Base-by-base conservation (phyloP, 2,329 filamentous ascomycete species). In the Teratosphaeriaceae sp. region DNA sequence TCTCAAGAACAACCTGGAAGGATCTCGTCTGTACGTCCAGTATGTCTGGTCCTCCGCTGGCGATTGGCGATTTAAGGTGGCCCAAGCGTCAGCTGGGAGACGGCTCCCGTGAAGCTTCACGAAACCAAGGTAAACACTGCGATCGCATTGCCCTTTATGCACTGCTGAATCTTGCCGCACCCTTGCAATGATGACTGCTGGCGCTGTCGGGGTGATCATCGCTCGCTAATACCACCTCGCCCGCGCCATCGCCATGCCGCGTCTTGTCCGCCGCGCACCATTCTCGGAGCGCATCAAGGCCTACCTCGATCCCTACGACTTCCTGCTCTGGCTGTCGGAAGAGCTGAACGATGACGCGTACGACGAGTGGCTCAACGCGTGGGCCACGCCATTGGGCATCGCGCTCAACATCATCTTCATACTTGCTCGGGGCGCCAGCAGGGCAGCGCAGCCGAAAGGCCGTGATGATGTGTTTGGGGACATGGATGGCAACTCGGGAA, bases 291-390 rank as follows among this genome's bases (percentile, higher is more conserved):
- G 90, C 63, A 76, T 97, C 63, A 80, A 80, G 61, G 75, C 85
- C 44, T 80, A 80, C 64, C 71, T 96, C 46, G 90, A 97, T 60
- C 88, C 87, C 2, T 83, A 85, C 69, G 92, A 98, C 67, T 85
- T 90, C 59, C 69, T 92, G 42, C 79, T 98, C 15, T 95, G 88
- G 85, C 66, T 94, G 2, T 94, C 87, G 0, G 90, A 97, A 63
- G 87, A 95, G 67, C 76, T 98, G 47, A 89, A 96, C 62, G 88
- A 88, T 21, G 82, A 84, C 59, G 86, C 95, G 56, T 94, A 88
- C 81, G 86, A 96, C 54, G 87, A 90, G 16, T 70, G 78, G 47
- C 71, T 80, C 48, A 83, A 85, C 53, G 69, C 80, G 26, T 84
- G 87, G 63, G 85, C 87, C 20, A 78, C 80, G 4, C 81, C 86